Conservation (phyloP, 306 rosid genomes). For the Quercus gilva region DNA sequence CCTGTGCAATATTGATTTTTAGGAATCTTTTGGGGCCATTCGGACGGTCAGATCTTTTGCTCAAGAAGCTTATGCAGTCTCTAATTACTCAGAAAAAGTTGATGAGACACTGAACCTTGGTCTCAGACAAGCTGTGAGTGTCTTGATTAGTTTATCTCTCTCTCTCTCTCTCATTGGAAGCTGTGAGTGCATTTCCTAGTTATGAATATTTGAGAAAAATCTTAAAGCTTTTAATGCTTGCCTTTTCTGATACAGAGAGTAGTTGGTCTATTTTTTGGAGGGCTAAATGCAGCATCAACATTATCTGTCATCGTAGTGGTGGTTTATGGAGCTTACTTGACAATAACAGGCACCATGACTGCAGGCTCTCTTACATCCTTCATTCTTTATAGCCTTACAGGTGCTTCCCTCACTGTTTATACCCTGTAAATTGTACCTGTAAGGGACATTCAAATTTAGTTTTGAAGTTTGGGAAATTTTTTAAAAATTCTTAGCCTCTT, state of each 20-base stretch:
- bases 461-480: background rate
- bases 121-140: conserved; percentile 45
- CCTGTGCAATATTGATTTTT: background rate
- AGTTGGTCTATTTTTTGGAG: conserved; percentile 46
- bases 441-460: background rate
- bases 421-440: background rate
- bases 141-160: background rate
- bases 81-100: conserved; percentile 45
- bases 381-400: conserved; percentile 51
- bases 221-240: background rate
- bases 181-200: background rate
- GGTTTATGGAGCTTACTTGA: conserved; percentile 46
- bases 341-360: conserved; percentile 39
- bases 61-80: conserved; percentile 36
- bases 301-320: conserved; percentile 41
- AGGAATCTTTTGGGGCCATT: conserved; percentile 50
- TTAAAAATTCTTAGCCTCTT: background rate
- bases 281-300: conserved; percentile 44
- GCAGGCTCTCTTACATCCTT: conserved; percentile 44
- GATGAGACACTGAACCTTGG: conserved; percentile 46
- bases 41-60: conserved; percentile 50
- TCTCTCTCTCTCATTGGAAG: background rate
- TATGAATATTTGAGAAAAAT: background rate
- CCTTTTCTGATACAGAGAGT: conserved; percentile 30
- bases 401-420: conserved; percentile 21